Percentiles rank a stretch among this genome's conserved stretches.
These are phyloP conservation scores for Colletotrichum sublineola DNA, from an alignment of 2,329 filamentous ascomycete species.

Conservation along the genomic window DNA sequence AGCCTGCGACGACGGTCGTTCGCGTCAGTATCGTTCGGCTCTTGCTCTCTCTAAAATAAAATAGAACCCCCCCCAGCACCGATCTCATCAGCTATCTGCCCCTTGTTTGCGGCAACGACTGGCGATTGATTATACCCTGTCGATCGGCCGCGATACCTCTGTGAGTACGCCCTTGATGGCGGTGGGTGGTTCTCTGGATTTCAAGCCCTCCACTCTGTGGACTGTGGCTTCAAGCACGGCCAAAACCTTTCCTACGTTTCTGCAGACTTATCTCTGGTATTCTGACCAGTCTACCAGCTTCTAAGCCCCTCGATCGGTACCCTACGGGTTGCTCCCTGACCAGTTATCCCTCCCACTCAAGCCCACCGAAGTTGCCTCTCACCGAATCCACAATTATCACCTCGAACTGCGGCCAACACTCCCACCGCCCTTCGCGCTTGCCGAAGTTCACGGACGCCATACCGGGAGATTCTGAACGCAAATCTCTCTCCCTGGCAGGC, in stretches of 20 bases:
- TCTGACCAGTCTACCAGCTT: constrained; percentile 8
- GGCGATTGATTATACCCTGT: background rate
- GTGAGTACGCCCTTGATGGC: constrained; percentile 24
- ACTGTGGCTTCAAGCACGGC: background rate
- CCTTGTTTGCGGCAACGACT: constrained; percentile 1
- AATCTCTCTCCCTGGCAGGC: constrained; percentile 10
- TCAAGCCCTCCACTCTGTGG: constrained; percentile 7
- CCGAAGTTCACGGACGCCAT: background rate
- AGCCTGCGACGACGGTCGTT: constrained; percentile 28
- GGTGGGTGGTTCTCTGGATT: constrained; percentile 15
- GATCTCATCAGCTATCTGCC: constrained; percentile 3
- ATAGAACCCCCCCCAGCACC: background rate
- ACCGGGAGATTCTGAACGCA: background rate
- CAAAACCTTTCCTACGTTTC: background rate
- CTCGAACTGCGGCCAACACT: constrained; percentile 9
- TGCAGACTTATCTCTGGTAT: background rate
- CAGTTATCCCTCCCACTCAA: constrained; percentile 3
- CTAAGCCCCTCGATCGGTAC: constrained; percentile 5
- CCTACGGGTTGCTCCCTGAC: constrained; percentile 9
- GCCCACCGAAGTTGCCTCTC: constrained; percentile 14
- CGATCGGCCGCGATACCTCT: background rate
- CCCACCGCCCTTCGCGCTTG: background rate
- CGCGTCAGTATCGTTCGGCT: constrained; percentile 21
- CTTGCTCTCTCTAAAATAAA: background rate
- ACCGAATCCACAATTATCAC: constrained; percentile 29